phyloP scores from a whole-genome alignment of 768 basidiomycete species.

The Inosperma sp. region DNA sequence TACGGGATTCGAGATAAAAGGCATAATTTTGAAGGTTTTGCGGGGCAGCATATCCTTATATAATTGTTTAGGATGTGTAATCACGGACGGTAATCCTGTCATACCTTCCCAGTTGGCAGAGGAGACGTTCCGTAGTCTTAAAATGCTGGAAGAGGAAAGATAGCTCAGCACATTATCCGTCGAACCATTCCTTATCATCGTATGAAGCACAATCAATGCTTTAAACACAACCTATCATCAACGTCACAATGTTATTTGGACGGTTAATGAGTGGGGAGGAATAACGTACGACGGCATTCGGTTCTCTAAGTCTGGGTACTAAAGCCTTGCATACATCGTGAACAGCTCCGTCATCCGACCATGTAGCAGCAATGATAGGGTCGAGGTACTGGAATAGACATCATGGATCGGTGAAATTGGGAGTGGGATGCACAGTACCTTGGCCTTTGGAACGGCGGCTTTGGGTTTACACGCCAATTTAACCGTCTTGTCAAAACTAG shows the following conservation, averaged over 20 bases:
- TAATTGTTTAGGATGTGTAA: background rate
- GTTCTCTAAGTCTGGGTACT: conserved; percentile 79
- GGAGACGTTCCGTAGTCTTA: conserved; percentile 78
- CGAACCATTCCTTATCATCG: conserved; percentile 94
- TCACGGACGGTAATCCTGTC: conserved; percentile 12
- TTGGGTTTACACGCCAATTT: conserved; percentile 98
- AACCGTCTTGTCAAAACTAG: conserved; percentile 86
- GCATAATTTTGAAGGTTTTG: conserved; percentile 87
- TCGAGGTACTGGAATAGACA: conserved; percentile 74
- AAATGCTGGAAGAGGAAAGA: conserved; percentile 75
- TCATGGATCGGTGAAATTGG: conserved; percentile 7
- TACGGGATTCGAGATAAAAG: conserved; percentile 81
- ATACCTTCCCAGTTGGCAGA: conserved; percentile 84
- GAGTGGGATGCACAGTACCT: conserved; percentile 45
- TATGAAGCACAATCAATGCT: conserved; percentile 90
- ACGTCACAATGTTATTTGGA: no score
- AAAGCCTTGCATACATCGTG: conserved; percentile 92
- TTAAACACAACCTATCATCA: conserved; percentile 92
- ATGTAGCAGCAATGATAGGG: conserved; percentile 94
- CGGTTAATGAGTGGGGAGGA: background rate
- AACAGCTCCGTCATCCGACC: conserved; percentile 89
- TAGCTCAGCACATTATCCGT: conserved; percentile 89
- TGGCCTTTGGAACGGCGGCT: conserved; percentile 90
- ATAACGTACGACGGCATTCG: conserved; percentile 76
- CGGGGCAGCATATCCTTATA: conserved; percentile 75